phyloP scores from a whole-genome alignment of 1,284 basidiomycete species.

The Trichosporon sp. region DNA sequence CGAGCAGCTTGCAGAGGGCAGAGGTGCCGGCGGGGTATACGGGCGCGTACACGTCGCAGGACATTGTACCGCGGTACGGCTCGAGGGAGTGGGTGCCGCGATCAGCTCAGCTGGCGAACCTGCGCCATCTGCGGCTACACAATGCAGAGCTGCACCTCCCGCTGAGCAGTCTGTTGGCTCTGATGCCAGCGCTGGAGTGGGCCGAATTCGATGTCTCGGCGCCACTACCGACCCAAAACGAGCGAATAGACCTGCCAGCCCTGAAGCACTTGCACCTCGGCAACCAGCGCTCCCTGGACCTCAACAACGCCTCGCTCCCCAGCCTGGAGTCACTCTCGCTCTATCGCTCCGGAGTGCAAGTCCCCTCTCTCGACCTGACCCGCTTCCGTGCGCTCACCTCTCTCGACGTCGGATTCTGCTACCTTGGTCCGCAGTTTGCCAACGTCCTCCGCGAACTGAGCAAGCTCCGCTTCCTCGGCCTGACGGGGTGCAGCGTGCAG shows the following conservation, averaged over 20 bases:
- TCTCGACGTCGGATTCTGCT: slow-evolving; percentile 27
- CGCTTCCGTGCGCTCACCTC: slow-evolving; percentile 12
- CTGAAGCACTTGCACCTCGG: slow-evolving; percentile 13
- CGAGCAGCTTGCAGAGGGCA: neutral
- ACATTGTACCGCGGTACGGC: neutral
- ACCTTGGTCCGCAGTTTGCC: slow-evolving; percentile 9
- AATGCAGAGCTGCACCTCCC: neutral
- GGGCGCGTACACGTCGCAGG: neutral
- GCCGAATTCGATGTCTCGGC: neutral
- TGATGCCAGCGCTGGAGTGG: neutral
- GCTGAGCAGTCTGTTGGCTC: neutral
- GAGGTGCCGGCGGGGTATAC: neutral
- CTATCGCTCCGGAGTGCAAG: neutral
- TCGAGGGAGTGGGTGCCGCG: neutral
- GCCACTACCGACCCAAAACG: neutral
- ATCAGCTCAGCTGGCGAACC: neutral
- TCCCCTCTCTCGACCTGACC: neutral
- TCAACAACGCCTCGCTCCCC: neutral
- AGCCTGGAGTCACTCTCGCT: neutral
- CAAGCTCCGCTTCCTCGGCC: slow-evolving; percentile 29
- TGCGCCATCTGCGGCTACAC: neutral
- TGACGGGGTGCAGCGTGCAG: slow-evolving; percentile 20
- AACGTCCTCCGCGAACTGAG: slow-evolving; percentile 10
- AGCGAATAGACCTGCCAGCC: slow-evolving; percentile 14
- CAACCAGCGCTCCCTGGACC: neutral